Evolutionary conservation across 1,284 basidiomycete species (phyloP).

Genomic region (Leccinum fallax): DNA sequence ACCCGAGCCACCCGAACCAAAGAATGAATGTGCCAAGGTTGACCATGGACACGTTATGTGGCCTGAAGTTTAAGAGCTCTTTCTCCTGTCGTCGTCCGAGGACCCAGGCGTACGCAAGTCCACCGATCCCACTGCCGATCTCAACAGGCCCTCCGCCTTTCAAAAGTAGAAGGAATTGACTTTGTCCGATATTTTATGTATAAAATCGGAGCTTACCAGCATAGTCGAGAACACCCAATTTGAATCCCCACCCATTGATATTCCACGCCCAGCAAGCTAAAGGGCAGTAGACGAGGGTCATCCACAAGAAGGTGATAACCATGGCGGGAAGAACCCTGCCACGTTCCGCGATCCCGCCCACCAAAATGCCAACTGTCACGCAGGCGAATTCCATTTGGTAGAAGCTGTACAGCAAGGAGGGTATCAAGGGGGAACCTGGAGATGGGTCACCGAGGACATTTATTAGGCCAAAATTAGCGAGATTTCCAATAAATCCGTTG

Average conservation of each 20-base stretch:
- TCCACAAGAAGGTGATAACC: slow-evolving; percentile 87
- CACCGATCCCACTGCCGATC: slow-evolving; percentile 86
- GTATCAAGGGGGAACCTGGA: slow-evolving; percentile 72
- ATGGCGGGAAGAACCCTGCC: slow-evolving; percentile 87
- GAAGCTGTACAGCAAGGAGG: slow-evolving; percentile 78
- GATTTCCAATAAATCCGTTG: slow-evolving; percentile 80
- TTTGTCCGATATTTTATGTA: slow-evolving; percentile 6
- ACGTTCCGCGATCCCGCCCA: slow-evolving; percentile 88
- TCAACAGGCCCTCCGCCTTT: slow-evolving; percentile 90
- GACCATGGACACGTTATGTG: slow-evolving; percentile 91
- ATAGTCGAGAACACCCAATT: slow-evolving; percentile 90
- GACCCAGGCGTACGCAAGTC: slow-evolving; percentile 88
- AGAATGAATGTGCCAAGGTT: slow-evolving; percentile 87
- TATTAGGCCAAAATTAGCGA: slow-evolving; percentile 69
- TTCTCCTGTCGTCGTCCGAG: slow-evolving; percentile 76
- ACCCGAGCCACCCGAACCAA: slow-evolving; percentile 87
- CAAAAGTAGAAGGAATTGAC: not conserved
- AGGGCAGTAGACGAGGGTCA: slow-evolving; percentile 83
- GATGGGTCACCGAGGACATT: slow-evolving; percentile 78
- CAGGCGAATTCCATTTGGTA: slow-evolving; percentile 90
- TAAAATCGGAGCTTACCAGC: slow-evolving; percentile 47
- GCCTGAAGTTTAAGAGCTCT: slow-evolving; percentile 86
- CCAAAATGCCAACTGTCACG: slow-evolving; percentile 73
- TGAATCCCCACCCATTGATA: slow-evolving; percentile 83
- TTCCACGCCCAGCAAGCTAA: slow-evolving; percentile 81